Percentiles rank a stretch among this genome's conserved stretches.
These are phyloP conservation scores for Aspergillus affinis DNA, from an alignment of 495 filamentous ascomycete species.

Conservation along the genomic window DNA sequence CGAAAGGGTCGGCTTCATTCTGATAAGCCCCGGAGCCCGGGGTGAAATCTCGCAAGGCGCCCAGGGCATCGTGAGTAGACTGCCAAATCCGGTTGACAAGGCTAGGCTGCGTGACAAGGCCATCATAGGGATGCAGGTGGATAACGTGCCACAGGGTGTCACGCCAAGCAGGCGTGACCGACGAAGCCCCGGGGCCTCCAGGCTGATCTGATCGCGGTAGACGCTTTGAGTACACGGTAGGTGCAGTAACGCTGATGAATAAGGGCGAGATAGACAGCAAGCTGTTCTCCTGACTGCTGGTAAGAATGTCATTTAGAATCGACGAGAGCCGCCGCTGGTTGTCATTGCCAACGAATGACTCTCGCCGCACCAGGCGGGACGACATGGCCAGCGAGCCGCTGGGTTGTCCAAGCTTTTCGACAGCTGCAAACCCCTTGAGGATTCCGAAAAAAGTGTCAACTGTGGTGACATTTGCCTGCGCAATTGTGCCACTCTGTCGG, in stretches of 20 bases:
- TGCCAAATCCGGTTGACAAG: slow-evolving; percentile 13
- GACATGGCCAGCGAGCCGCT: slow-evolving; percentile 4
- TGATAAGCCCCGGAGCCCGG: slow-evolving; percentile 40
- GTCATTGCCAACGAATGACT: slow-evolving; percentile 9
- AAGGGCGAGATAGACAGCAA: not conserved
- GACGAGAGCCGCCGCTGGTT: slow-evolving; percentile 14
- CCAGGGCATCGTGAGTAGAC: slow-evolving; percentile 13
- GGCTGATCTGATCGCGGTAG: slow-evolving; percentile 12
- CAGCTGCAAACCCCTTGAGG: slow-evolving; percentile 4
- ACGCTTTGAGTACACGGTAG: slow-evolving; percentile 11
- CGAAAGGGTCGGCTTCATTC: slow-evolving; percentile 46
- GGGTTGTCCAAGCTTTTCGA: too few relatives aligned
- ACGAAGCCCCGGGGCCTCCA: slow-evolving; percentile 15
- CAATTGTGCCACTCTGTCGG: not conserved
- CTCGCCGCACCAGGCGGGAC: slow-evolving; percentile 14
- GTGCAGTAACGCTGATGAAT: slow-evolving; percentile 9
- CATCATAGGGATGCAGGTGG: slow-evolving; percentile 8
- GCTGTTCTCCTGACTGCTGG: not conserved
- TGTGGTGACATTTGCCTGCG: slow-evolving; percentile 5
- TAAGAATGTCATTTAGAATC: slow-evolving; percentile 11
- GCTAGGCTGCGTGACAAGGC: slow-evolving; percentile 6
- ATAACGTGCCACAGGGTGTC: slow-evolving; percentile 20
- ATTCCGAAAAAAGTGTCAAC: slow-evolving; percentile 3
- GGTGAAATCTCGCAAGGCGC: slow-evolving; percentile 28
- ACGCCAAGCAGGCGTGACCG: slow-evolving; percentile 22